Conservation (phyloP, 768 basidiomycete genomes). For the Leccinellum luteum region DNA sequence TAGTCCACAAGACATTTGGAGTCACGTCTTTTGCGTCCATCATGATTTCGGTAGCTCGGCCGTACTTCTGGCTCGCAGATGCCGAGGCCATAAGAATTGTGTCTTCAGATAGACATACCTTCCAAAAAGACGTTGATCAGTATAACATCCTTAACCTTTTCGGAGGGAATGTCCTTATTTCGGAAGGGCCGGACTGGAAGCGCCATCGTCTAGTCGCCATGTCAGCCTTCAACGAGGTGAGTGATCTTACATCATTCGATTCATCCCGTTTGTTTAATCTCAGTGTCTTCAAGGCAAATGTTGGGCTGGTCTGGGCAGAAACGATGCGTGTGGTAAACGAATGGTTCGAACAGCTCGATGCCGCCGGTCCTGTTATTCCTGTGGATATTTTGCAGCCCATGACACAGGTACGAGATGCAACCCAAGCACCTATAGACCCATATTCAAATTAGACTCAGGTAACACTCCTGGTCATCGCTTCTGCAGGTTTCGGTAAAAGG, state of each 20-base stretch:
- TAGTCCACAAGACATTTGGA: constrained; percentile 39
- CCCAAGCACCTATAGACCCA: neutral
- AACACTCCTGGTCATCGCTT: constrained; percentile 39
- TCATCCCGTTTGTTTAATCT: neutral
- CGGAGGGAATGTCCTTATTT: constrained; percentile 43
- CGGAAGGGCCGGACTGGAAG: constrained; percentile 46
- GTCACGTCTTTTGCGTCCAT: constrained; percentile 41
- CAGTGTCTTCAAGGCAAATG: constrained; percentile 35
- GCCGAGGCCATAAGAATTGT: constrained; percentile 40
- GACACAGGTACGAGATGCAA: constrained; percentile 10
- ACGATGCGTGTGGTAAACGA: constrained; percentile 38
- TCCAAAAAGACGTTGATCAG: constrained; percentile 39
- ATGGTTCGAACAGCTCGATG: constrained; percentile 43
- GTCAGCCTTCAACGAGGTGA: constrained; percentile 49
- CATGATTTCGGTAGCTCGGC: constrained; percentile 29
- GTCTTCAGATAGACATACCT: constrained; percentile 32
- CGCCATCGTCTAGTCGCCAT: constrained; percentile 44
- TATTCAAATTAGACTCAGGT: constrained; percentile 16
- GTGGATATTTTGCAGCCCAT: constrained; percentile 13
- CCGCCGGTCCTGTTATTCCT: constrained; percentile 23
- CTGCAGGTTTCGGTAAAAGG: constrained; percentile 37
- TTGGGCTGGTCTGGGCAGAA: constrained; percentile 48
- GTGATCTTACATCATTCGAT: neutral
- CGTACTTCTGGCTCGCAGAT: constrained; percentile 43
- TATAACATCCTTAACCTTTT: constrained; percentile 45